Base-by-base conservation (phyloP, 2,329 filamentous ascomycete species). In the Pleoardoris graminearum region DNA sequence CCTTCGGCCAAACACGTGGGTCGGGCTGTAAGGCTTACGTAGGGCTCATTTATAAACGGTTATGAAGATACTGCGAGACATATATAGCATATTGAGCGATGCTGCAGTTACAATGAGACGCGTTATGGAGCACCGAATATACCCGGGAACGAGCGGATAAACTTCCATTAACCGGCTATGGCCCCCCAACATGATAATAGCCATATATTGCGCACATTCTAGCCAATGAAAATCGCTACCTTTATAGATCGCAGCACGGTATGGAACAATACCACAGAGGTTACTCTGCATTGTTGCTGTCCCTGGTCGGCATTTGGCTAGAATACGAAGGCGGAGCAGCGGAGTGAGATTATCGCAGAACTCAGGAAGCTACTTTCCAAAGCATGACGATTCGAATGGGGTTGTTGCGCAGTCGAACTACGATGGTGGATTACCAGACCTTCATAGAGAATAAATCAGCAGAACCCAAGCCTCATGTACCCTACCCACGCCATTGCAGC, bases 171-270 rank as follows among this genome's bases (percentile, higher is more conserved):
- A 21, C 37, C 48, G 39, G 17, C 17, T 37, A 30, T 37, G 46
- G 39, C 44, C 30, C 29, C 46, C 49, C 36, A 4, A 38, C 51
- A 48, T 43, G 16, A 17, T 30, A 38, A 22, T 33, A 32, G 36
- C 48, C 44, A 36, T 33, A 48, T 49, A 50, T 54, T 38, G 16
- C 10, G 32, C n/a, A 14, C 35, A 45, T 32, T 16, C 21, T 27
- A 29, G 27, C 33, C 22, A 54, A 43, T 51, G 54, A 53, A 53
- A 43, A 59, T 59, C 56, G 30, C 48, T 19, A 53, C 44, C 7
- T 12, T 37, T 51, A 19, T 17, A 46, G 47, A 2, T 21, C 22
- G 2, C 35, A 7, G 33, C 11, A 22, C 22, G 36, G 4, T 10
- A 4, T 42, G 14, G n/a, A 25, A n/a, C 1, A 6, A 25, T 46